phyloP scores from a whole-genome alignment of 306 rosid species.

The Inga oerstediana region DNA sequence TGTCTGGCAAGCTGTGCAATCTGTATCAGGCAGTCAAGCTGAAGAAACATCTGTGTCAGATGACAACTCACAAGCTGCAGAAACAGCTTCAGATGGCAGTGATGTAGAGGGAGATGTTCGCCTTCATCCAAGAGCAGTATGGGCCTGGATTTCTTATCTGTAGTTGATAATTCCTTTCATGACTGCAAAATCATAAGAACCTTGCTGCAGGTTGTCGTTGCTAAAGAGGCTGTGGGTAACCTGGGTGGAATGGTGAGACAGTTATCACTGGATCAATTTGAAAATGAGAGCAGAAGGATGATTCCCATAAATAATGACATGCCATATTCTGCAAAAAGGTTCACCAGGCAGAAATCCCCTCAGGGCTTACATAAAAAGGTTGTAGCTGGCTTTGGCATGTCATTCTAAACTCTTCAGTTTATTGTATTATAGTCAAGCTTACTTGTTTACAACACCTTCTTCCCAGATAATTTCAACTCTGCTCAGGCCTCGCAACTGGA shows the following conservation, averaged over 20 bases:
- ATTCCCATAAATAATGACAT: conserved; percentile 80
- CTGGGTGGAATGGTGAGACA: conserved; percentile 99
- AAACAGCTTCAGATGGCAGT: conserved; percentile 89
- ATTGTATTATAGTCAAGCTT: conserved; percentile 26
- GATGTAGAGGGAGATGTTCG: conserved; percentile 94
- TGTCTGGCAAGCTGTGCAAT: conserved; percentile 91
- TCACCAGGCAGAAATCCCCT: conserved; percentile 93
- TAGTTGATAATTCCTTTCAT: conserved; percentile 25
- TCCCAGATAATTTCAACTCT: conserved; percentile 82
- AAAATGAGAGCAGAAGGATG: conserved; percentile 99
- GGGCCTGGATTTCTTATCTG: conserved; percentile 40
- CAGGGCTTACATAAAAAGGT: conserved; percentile 97
- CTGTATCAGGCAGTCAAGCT: conserved; percentile 56
- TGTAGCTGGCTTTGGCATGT: conserved; percentile 14
- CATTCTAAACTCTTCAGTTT: conserved; percentile 10
- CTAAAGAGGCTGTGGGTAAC: conserved; percentile 95
- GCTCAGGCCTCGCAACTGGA: conserved; percentile 98
- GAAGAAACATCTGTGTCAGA: conserved; percentile 86
- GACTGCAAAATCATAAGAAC: conserved; percentile 40
- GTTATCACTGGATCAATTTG: conserved; percentile 96
- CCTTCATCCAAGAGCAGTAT: conserved; percentile 98
- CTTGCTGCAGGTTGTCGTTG: conserved; percentile 90
- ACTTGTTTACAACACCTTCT: conserved; percentile 26
- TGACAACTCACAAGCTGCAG: conserved; percentile 83
- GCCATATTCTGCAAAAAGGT: conserved; percentile 75